These are phyloP conservation scores for Pistacia vera DNA, from an alignment of 345 rosid genomes.

Conservation along the genomic window DNA sequence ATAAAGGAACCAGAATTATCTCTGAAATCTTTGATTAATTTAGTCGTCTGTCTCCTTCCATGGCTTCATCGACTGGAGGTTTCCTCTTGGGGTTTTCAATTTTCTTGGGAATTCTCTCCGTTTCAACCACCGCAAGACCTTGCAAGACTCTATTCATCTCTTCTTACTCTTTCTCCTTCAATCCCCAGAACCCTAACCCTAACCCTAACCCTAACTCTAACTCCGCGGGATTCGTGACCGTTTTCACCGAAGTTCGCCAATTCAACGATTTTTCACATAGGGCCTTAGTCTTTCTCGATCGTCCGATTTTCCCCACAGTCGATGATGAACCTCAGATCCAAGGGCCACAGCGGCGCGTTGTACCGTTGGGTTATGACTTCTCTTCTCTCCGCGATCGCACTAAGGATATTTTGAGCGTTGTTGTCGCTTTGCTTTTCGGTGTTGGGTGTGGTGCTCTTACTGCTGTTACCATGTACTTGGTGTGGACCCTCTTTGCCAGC, in stretches of 20 bases:
- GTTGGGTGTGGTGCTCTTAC: constrained; percentile 94
- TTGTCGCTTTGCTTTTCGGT: constrained; percentile 78
- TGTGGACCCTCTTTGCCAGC: constrained; percentile 70
- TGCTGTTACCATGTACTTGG: constrained; percentile 84
- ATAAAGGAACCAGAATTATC: too few relatives aligned
- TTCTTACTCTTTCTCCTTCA: constrained; percentile 69
- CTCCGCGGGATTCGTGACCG: too few relatives aligned
- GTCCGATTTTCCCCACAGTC: constrained; percentile 33
- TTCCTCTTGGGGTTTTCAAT: constrained; percentile 21
- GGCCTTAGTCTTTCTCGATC: constrained; percentile 31
- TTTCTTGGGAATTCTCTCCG: constrained; percentile 32
- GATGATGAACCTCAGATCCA: neutral
- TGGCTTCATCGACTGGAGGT: too few relatives aligned
- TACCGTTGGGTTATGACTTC: constrained; percentile 42
- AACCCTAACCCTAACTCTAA: too few relatives aligned
- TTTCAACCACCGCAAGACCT: too few relatives aligned
- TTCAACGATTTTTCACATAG: constrained; percentile 28
- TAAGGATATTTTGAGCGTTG: constrained; percentile 86
- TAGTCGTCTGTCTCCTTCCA: too few relatives aligned
- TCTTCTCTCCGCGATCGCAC: constrained; percentile 75
- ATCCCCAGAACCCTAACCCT: constrained; percentile 50
- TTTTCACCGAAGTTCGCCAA: too few relatives aligned
- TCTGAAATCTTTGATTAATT: too few relatives aligned
- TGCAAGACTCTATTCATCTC: constrained; percentile 51
- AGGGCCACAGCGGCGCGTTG: constrained; percentile 26